Conservation (phyloP, 768 basidiomycete species). For the Mycena belliarum region DNA sequence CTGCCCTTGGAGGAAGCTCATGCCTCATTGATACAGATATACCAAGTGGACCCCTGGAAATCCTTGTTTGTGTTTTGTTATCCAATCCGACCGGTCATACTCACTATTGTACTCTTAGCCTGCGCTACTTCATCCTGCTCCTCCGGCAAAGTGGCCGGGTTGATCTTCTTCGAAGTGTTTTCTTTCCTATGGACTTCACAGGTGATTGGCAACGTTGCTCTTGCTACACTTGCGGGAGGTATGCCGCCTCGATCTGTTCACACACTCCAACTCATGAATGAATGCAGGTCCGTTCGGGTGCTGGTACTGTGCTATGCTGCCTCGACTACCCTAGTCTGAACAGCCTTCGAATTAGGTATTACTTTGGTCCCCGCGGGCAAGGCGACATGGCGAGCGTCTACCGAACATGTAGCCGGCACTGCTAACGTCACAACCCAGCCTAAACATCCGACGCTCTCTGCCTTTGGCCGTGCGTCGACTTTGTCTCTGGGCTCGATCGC, state of each 20-base stretch:
- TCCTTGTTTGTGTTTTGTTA: slow-evolving; percentile 47
- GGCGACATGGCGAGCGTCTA: slow-evolving; percentile 57
- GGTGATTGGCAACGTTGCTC: slow-evolving; percentile 75
- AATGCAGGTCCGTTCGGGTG: slow-evolving; percentile 24
- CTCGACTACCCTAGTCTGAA: no score
- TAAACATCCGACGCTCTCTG: slow-evolving; percentile 65
- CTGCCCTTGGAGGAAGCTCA: background rate
- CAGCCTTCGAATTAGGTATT: no score
- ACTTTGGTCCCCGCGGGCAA: slow-evolving; percentile 72
- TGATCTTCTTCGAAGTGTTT: slow-evolving; percentile 78
- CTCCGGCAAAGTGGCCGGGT: slow-evolving; percentile 71
- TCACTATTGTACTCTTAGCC: slow-evolving; percentile 33
- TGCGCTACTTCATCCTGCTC: slow-evolving; percentile 62
- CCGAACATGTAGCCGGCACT: background rate
- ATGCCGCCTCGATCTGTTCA: slow-evolving; percentile 39
- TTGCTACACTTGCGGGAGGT: slow-evolving; percentile 81
- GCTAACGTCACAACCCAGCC: slow-evolving; percentile 42
- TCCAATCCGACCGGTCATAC: background rate
- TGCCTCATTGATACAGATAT: slow-evolving; percentile 34
- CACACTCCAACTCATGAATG: slow-evolving; percentile 31
- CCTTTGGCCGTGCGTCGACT: slow-evolving; percentile 76
- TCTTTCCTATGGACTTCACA: slow-evolving; percentile 88
- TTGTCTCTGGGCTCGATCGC: slow-evolving; percentile 83
- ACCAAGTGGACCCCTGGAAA: slow-evolving; percentile 79
- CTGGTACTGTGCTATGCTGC: no score